Base-by-base conservation (phyloP, 73 alveolate species). In the Tetrahymena borealis region DNA sequence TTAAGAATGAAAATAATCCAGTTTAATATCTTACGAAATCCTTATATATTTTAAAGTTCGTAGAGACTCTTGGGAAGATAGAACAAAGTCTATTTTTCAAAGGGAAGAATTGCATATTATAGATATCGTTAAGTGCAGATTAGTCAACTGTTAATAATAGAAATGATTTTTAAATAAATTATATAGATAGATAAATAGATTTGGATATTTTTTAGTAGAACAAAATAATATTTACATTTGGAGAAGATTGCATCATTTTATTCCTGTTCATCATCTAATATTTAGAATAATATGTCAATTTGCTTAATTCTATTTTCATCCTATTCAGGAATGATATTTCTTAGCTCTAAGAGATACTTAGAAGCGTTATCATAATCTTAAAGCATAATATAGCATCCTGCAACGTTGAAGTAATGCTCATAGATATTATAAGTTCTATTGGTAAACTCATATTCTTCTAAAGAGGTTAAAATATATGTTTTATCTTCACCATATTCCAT, bases 391-490 rank as follows among this genome's bases (percentile, higher is more conserved):
- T 85, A 31, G 92, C 40, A 20, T 91, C 93, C 41, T 79, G 95
- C 93, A 38, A 93, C 92, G 79, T 93, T 93, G 31, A 39, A 93
- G 38, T 93, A 93, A 40, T 93, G 91, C 91, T 93, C 95, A 90
- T 93, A 93, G 79, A 93, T 41, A 33, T 93, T 93, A 40, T 85
- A 93, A 38, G 95, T 93, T 93, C 95, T 93, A 90, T 93, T 92
- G 28, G 90, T 92, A 39, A 93, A 93, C 79, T 78, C 93, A n/a
- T 79, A 90, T 41, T 93, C 95, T 28, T 93, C 95, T 39, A 93
- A 93, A 39, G 85, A 60, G 28, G 85, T 60, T 11, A 20, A 35
- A 24, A 60, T 60, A 18, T 60, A 60, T 24, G 85, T 35, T 24
- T 60, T 11, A 13, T 60, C 85, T 20, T 60, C 85, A 24, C 85